Conservation (phyloP, 2,329 filamentous ascomycete genomes). For the Albophoma yamanashiensis region DNA sequence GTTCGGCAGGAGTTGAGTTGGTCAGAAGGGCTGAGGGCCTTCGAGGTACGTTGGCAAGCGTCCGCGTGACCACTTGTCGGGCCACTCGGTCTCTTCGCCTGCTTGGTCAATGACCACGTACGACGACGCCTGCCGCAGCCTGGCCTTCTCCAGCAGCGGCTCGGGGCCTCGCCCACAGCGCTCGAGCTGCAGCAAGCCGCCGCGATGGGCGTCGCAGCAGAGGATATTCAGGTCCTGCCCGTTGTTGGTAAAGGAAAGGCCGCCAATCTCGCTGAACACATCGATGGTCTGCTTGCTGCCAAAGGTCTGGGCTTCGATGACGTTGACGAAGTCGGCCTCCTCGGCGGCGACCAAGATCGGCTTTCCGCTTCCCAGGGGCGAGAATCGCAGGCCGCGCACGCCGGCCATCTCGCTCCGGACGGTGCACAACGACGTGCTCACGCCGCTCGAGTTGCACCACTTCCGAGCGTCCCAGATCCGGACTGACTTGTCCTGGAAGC, state of each 20-base stretch:
- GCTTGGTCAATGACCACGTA: background rate
- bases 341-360: conserved; percentile 62
- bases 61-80: conserved; percentile 1
- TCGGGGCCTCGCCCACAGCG: conserved; percentile 24
- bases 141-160: conserved; percentile 10
- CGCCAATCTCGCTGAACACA: conserved; percentile 66
- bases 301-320: conserved; percentile 59
- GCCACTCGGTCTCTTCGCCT: conserved; percentile 1
- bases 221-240: conserved; percentile 59
- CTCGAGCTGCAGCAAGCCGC: conserved; percentile 56
- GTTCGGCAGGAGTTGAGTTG: background rate
- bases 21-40: conserved; percentile 12
- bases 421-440: conserved; percentile 35
- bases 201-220: conserved; percentile 54
- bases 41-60: conserved; percentile 6
- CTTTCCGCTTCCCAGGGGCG: conserved; percentile 56
- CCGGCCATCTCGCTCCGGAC: conserved; percentile 58
- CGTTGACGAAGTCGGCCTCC: conserved; percentile 61
- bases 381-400: conserved; percentile 60
- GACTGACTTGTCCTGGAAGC: conserved; percentile 63
- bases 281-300: conserved; percentile 58
- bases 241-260: conserved; percentile 54
- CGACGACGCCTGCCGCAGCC: conserved; percentile 4
- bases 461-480: conserved; percentile 68
- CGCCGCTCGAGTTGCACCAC: conserved; percentile 46